These are phyloP conservation scores for Colletotrichum spaethianum DNA, from an alignment of 2,329 filamentous ascomycete genomes.

Conservation along the genomic window DNA sequence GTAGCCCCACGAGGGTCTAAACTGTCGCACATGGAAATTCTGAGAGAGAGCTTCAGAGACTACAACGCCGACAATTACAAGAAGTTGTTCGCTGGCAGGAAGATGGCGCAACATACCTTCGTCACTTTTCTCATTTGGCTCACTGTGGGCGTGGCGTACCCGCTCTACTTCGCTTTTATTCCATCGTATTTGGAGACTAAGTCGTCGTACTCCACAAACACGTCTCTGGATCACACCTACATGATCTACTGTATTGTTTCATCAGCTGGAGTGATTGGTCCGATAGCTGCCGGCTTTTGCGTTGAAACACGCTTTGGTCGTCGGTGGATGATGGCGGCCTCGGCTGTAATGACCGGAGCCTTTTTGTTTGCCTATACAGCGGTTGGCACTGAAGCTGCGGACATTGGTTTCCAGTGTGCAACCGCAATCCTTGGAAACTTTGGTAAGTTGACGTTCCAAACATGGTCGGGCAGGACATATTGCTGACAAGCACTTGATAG, in stretches of 20 bases:
- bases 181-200: conserved; percentile 59
- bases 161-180: conserved; percentile 62
- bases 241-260: conserved; percentile 56
- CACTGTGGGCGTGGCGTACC: conserved; percentile 62
- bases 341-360: conserved; percentile 59
- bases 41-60: conserved; percentile 42
- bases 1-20: conserved; percentile 28
- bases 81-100: conserved; percentile 49
- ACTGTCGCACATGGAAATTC: conserved; percentile 46
- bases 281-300: conserved; percentile 56
- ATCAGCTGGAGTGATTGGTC: conserved; percentile 55
- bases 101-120: conserved; percentile 51
- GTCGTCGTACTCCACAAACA: conserved; percentile 47
- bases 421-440: conserved; percentile 63
- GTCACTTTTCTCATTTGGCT: conserved; percentile 60
- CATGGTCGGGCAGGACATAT: too few species aligned
- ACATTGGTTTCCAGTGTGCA: conserved; percentile 57
- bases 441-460: conserved; percentile 45
- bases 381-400: conserved; percentile 54
- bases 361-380: conserved; percentile 63
- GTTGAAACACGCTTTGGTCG: conserved; percentile 59
- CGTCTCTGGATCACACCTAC: conserved; percentile 50
- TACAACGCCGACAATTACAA: conserved; percentile 48
- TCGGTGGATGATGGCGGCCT: conserved; percentile 60
- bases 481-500: conserved; percentile 27